These are phyloP conservation scores for Sporothrix inflata DNA, from an alignment of 2,329 filamentous ascomycete genomes.

Conservation along the genomic window DNA sequence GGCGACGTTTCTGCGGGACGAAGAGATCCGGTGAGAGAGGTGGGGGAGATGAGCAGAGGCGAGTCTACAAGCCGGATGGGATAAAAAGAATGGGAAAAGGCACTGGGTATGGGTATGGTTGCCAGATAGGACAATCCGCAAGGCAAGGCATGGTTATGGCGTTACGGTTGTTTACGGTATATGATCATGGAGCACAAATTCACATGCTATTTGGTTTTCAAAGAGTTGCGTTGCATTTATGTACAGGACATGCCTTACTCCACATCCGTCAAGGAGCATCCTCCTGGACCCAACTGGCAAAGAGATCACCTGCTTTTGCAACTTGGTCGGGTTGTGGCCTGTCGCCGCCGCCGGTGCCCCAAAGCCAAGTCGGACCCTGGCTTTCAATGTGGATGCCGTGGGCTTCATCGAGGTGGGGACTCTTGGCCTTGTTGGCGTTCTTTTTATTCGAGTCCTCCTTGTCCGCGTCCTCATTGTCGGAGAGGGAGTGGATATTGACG, in stretches of 20 bases:
- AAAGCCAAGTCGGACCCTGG: conserved; percentile 50
- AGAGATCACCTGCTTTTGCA: too few relatives aligned
- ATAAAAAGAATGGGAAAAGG: background rate
- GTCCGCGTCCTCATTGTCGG: too few relatives aligned
- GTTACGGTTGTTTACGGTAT: background rate
- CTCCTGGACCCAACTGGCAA: too few relatives aligned
- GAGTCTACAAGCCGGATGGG: background rate
- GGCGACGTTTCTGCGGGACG: conserved; percentile 48
- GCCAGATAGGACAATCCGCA: background rate
- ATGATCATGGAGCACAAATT: too few relatives aligned
- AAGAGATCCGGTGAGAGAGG: conserved; percentile 45
- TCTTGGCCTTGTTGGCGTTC: conserved; percentile 36
- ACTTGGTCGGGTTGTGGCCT: too few relatives aligned
- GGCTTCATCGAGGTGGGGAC: conserved; percentile 49
- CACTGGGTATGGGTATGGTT: background rate
- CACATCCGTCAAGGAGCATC: too few relatives aligned
- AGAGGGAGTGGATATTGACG: too few relatives aligned
- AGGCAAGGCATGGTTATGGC: background rate
- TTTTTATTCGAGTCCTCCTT: too few relatives aligned
- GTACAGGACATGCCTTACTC: too few relatives aligned
- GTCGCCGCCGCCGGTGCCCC: too few relatives aligned
- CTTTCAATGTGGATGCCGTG: conserved; percentile 35
- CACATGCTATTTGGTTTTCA: too few relatives aligned
- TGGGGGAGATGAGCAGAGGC: background rate
- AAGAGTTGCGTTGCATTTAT: too few relatives aligned